Evolutionary conservation across 768 basidiomycete species (phyloP).

Genomic region (Galerina sulciceps): DNA sequence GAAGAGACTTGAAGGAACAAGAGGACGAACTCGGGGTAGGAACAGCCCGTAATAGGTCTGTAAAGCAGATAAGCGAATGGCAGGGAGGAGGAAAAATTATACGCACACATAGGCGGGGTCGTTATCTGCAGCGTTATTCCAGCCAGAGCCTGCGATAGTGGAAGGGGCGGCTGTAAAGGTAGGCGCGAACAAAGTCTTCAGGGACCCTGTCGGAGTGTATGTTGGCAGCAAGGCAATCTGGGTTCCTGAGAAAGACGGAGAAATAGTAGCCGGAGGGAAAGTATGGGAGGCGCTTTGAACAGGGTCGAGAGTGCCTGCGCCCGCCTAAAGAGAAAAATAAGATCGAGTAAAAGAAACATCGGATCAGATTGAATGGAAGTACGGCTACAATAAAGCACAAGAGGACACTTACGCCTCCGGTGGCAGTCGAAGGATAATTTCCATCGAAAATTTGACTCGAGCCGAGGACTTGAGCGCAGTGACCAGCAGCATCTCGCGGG

Average conservation of each 20-base stretch:
- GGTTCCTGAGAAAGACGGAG: constrained; percentile 54
- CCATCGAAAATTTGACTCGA: constrained; percentile 53
- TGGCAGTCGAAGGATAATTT: constrained; percentile 65
- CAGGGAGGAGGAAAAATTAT: neutral
- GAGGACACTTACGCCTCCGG: constrained; percentile 55
- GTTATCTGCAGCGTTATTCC: constrained; percentile 74
- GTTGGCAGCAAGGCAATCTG: constrained; percentile 61
- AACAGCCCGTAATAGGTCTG: constrained; percentile 63
- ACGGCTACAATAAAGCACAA: neutral
- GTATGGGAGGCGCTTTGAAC: constrained; percentile 50
- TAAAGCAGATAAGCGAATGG: constrained; percentile 8
- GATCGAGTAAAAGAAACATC: neutral
- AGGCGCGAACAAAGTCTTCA: constrained; percentile 65
- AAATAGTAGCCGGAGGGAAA: constrained; percentile 70
- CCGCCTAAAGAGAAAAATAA: constrained; percentile 34
- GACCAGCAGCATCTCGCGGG: constrained; percentile 49
- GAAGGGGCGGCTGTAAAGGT: constrained; percentile 63
- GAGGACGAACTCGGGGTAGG: constrained; percentile 56
- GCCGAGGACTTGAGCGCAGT: constrained; percentile 43
- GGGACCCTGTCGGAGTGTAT: constrained; percentile 71
- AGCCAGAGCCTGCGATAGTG: constrained; percentile 68
- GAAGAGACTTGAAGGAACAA: neutral
- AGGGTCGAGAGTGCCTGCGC: constrained; percentile 63
- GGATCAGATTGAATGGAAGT: constrained; percentile 7
- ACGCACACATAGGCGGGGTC: constrained; percentile 56